Conservation (phyloP, 2,329 filamentous ascomycete species). For the Rosellinia necatrix region DNA sequence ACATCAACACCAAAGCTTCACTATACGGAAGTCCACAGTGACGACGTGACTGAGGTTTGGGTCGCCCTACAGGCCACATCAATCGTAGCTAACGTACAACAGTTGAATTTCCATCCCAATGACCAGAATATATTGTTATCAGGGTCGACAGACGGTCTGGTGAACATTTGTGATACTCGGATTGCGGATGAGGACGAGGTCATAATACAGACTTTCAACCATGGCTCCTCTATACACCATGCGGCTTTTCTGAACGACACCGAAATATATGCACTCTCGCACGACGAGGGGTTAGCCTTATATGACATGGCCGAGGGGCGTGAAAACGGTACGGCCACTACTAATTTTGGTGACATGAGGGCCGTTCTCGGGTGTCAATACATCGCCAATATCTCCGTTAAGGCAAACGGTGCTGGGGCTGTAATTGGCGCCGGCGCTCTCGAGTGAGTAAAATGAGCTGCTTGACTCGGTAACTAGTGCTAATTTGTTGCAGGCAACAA, state of each 20-base stretch:
- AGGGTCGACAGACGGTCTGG: constrained; percentile 78
- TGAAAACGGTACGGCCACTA: constrained; percentile 60
- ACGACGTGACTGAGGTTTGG: constrained; percentile 65
- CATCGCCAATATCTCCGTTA: constrained; percentile 67
- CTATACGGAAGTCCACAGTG: constrained; percentile 69
- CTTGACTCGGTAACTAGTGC: neutral
- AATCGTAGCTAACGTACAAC: constrained; percentile 33
- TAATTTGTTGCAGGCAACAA: constrained; percentile 42
- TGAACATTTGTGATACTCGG: constrained; percentile 75
- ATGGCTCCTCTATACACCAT: constrained; percentile 73
- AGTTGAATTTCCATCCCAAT: constrained; percentile 66
- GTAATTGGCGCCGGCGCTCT: constrained; percentile 69
- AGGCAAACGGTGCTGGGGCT: constrained; percentile 61
- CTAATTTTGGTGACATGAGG: constrained; percentile 71
- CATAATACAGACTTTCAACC: constrained; percentile 77
- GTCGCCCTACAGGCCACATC: constrained; percentile 28
- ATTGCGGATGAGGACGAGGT: constrained; percentile 78
- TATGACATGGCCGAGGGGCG: constrained; percentile 70
- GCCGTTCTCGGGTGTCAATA: constrained; percentile 72
- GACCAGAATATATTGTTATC: constrained; percentile 69
- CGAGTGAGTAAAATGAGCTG: constrained; percentile 55
- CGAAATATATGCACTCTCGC: constrained; percentile 73
- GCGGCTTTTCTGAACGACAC: constrained; percentile 70
- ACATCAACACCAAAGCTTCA: constrained; percentile 52
- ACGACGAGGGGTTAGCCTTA: constrained; percentile 77